Evolutionary conservation across 2,329 filamentous ascomycete genomes (phyloP), one percentile per base, ranked within the genome.

Genomic region (Emergomyces orientalis): DNA sequence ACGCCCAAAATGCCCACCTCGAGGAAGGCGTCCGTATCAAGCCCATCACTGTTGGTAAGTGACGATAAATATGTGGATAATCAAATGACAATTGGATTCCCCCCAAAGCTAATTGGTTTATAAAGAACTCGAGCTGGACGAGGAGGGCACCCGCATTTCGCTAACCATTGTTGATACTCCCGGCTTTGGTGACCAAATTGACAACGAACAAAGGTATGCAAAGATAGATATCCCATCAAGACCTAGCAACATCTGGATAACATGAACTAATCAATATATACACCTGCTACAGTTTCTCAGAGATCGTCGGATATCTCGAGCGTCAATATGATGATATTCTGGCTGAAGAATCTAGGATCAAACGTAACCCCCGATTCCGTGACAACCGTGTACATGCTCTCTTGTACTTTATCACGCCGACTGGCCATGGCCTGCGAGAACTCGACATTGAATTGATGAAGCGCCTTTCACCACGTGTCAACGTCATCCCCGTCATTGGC

Each of bases 381-480:
- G 94, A 99, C 81, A 97, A 99, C 82, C 90, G 94, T 81, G 91
- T 99, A 58, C 94, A 99, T 75, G 94, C 92, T 70, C 87, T 99
- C 77, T 88, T 99, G 72, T 99, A 99, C 85, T 99, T 99, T 79
- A 97, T 99, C 83, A 96, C 94, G 68, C 94, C 94, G 57, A 99
- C 94, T 66, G 94, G 94, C 72, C 91, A 97, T 77, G 92, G 94
- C 75, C 90, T 99, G 70, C 94, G 94, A 76, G 94, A 99, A 83
- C 88, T 99, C 72, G 94, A 99, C 73, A 99, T 99, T 72, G 94
- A 99, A 82, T 85, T 99, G 75, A 99, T 99, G 94, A 97, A 93
- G 86, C 93, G 94, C 73, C 88, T 99, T 60, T 96, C 94, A 27
- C 94, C 94, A 66, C 91, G 94, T 75, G 93, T 96, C 79, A 99